Percentiles rank a stretch among this genome's conserved stretches.
phyloP scores from a whole-genome alignment of 306 rosid genomes.

The Trichosanthes cucumerina region DNA sequence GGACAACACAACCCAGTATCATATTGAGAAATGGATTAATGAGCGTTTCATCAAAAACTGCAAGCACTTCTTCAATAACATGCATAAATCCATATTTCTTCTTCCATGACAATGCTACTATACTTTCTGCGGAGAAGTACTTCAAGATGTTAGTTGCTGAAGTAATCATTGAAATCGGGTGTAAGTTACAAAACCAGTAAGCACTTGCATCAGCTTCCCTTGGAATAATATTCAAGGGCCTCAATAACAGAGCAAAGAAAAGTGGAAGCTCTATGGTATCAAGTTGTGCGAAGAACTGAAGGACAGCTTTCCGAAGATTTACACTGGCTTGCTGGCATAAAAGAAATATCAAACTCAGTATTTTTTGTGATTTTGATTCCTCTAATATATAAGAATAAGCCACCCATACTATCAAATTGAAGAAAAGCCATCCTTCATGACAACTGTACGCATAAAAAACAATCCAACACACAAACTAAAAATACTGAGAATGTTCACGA shows the following conservation, averaged over 20 bases:
- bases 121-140: slow-evolving; percentile 50
- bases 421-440: not conserved
- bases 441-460: not conserved
- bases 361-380: slow-evolving; percentile 4
- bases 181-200: slow-evolving; percentile 54
- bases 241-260: slow-evolving; percentile 70
- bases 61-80: slow-evolving; percentile 75
- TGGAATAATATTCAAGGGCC: slow-evolving; percentile 56
- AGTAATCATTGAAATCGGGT: slow-evolving; percentile 25
- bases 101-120: slow-evolving; percentile 58
- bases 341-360: slow-evolving; percentile 5
- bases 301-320: slow-evolving; percentile 75
- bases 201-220: slow-evolving; percentile 41
- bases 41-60: slow-evolving; percentile 73
- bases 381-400: not conserved
- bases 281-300: slow-evolving; percentile 65
- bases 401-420: not conserved
- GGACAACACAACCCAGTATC: slow-evolving; percentile 74
- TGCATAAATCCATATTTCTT: slow-evolving; percentile 78
- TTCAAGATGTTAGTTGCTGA: slow-evolving; percentile 40
- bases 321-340: slow-evolving; percentile 62
- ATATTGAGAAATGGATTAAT: slow-evolving; percentile 69
- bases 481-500: not conserved
- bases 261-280: slow-evolving; percentile 76
- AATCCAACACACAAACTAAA: not conserved